Base-by-base conservation (phyloP, 768 basidiomycete species). In the Tylopilus balloui region DNA sequence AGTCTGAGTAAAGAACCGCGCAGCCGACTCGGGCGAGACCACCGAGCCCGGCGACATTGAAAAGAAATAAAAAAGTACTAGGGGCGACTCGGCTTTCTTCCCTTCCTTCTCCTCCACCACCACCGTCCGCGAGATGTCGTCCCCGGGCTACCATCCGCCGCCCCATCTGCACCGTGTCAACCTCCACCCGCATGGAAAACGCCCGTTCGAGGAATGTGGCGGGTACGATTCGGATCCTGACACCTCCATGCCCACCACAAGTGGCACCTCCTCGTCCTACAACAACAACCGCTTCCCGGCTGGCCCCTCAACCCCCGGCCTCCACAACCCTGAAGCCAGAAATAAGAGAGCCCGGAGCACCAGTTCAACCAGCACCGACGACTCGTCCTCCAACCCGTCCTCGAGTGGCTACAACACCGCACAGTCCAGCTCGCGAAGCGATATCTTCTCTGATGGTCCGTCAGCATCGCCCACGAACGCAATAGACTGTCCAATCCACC, bases 301-400 rank as follows among this genome's bases (percentile, higher is more conserved):
- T 2, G 20, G 48, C 21, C 8, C 48, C 21, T 44, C 32, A 3
- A n/a, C n/a, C n/a, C n/a, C n/a, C n/a, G n/a, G n/a, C 31, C 47
- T 5, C 20, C 69, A 61, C 44, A 69, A 69, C 56, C 70, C 72
- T 40, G 75, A 77, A 55, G 71, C 78, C 47, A 75, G 79, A 50
- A 80, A 75, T 52, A 83, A 83, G 65, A 67, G 81, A 27, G 78
- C 81, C 4, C 68, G 81, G 39, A 81, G 80, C 51, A 76, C 74
- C 28, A 77, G 74, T 51, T 77, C 73, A 28, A 73, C 73, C 38
- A 67, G 64, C n/a, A 71, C 70, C 47, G 68, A 68, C 35, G 52
- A 47, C 50, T 60, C 63, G 29, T 52, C 58, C 4, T 68, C 70
- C 27, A 50, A 50, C 23, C 66, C 69, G 42, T 69, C 73, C 9